Evolutionary conservation across 2,329 filamentous ascomycete genomes (phyloP).

Genomic region (Fusarium guadeloupense): DNA sequence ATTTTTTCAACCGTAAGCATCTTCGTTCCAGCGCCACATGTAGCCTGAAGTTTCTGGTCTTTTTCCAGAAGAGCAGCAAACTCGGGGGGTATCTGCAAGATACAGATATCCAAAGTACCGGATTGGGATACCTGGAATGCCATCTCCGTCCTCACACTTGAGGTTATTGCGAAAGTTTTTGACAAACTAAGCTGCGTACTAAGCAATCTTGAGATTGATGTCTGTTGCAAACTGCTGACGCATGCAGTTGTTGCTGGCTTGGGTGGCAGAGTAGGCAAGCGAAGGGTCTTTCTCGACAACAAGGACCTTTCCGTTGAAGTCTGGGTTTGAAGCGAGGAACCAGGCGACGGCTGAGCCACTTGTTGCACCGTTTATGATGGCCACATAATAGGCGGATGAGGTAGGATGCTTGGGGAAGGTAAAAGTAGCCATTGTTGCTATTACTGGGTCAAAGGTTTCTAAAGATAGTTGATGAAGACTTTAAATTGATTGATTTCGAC

Average conservation of each 20-base stretch:
- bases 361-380: slow-evolving; percentile 15
- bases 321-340: slow-evolving; percentile 13
- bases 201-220: slow-evolving; percentile 17
- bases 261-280: slow-evolving; percentile 10
- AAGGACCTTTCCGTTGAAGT: slow-evolving; percentile 16
- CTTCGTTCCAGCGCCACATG: slow-evolving; percentile 5
- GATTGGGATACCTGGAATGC: slow-evolving; percentile 4
- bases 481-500: not conserved
- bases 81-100: slow-evolving; percentile 3
- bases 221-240: slow-evolving; percentile 20
- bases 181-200: slow-evolving; percentile 17
- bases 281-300: slow-evolving; percentile 13
- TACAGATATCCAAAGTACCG: slow-evolving; percentile 21
- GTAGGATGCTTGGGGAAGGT: not conserved
- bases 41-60: slow-evolving; percentile 12
- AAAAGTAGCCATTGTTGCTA: not conserved
- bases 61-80: slow-evolving; percentile 3
- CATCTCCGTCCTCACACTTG: not conserved
- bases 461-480: not conserved
- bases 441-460: not conserved
- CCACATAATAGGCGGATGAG: slow-evolving; percentile 1
- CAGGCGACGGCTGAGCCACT: slow-evolving; percentile 21
- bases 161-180: slow-evolving; percentile 15
- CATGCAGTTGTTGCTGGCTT: slow-evolving; percentile 26
- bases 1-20: slow-evolving; percentile 12